phyloP scores from a whole-genome alignment of 805 yeast species.

The Cephaloascus albidus region DNA sequence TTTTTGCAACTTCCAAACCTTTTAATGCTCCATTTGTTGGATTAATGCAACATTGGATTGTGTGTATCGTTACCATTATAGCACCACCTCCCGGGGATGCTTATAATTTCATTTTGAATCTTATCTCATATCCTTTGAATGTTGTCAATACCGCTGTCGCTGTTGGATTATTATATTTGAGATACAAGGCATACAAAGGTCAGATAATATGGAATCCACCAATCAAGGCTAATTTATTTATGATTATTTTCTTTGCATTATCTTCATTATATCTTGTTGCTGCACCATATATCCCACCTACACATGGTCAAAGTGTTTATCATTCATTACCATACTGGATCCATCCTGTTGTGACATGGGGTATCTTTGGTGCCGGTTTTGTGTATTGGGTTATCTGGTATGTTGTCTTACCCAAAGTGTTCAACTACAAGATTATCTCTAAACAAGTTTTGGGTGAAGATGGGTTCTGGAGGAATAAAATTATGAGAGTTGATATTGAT shows the following conservation, averaged over 20 bases:
- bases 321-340: slow-evolving; percentile 64
- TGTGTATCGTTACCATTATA: slow-evolving; percentile 61
- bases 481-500: slow-evolving; percentile 23
- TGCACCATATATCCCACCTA: slow-evolving; percentile 77
- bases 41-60: slow-evolving; percentile 65
- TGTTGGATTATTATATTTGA: slow-evolving; percentile 50
- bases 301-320: slow-evolving; percentile 58
- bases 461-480: slow-evolving; percentile 64
- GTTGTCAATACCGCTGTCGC: slow-evolving; percentile 63
- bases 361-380: slow-evolving; percentile 56
- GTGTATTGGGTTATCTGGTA: slow-evolving; percentile 63
- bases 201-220: slow-evolving; percentile 60
- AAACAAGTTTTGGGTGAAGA: slow-evolving; percentile 53
- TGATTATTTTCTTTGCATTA: slow-evolving; percentile 52
- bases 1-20: slow-evolving; percentile 66
- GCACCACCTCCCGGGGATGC: slow-evolving; percentile 89
- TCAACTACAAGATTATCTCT: slow-evolving; percentile 41
- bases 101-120: slow-evolving; percentile 68
- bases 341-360: slow-evolving; percentile 80
- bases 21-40: slow-evolving; percentile 70
- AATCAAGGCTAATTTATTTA: slow-evolving; percentile 54
- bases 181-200: slow-evolving; percentile 42
- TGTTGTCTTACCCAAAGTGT: slow-evolving; percentile 41
- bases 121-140: slow-evolving; percentile 75
- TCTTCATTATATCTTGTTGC: slow-evolving; percentile 59